A percentile compares a stretch with the other conserved stretches of the same genome.
phyloP scores from a whole-genome alignment of 768 basidiomycete species.

The Rhodotorula taiwanensis region DNA sequence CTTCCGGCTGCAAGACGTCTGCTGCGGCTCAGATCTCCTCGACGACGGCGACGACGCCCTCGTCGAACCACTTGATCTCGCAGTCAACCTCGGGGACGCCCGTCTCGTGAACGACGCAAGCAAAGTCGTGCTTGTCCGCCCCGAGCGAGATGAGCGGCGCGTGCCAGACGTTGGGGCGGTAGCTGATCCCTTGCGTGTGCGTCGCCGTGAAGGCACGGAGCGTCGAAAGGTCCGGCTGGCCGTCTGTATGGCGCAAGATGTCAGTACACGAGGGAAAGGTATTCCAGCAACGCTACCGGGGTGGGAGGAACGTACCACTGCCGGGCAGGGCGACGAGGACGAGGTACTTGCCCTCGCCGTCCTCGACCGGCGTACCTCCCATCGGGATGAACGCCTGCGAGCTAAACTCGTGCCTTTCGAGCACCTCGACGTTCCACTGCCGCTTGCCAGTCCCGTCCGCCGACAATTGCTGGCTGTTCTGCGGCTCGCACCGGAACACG shows the following conservation, averaged over 20 bases:
- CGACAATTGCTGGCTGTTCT: constrained; percentile 50
- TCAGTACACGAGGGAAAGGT: background rate
- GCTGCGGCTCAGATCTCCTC: constrained; percentile 17
- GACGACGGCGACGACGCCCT: constrained; percentile 33
- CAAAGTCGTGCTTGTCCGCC: constrained; percentile 43
- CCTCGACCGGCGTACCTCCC: constrained; percentile 49
- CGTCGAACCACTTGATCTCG: constrained; percentile 63
- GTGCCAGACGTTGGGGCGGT: constrained; percentile 81
- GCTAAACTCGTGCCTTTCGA: constrained; percentile 83
- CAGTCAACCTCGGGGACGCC: constrained; percentile 70
- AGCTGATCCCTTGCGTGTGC: constrained; percentile 75
- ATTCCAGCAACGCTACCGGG: background rate
- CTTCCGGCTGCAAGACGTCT: too few relatives aligned
- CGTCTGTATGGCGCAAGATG: constrained; percentile 48
- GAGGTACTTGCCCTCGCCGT: constrained; percentile 53
- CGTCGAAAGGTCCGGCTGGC: constrained; percentile 66
- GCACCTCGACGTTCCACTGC: constrained; percentile 56
- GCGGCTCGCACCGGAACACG: constrained; percentile 71
- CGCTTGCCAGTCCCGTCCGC: constrained; percentile 22
- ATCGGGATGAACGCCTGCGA: constrained; percentile 94
- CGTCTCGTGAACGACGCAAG: constrained; percentile 90
- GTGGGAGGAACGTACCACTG: constrained; percentile 41
- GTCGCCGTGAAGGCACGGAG: constrained; percentile 75
- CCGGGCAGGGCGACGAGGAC: constrained; percentile 82
- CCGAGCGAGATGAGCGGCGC: constrained; percentile 79